phyloP scores from a whole-genome alignment of 768 basidiomycete genomes.

The Myochromella boudieri region DNA sequence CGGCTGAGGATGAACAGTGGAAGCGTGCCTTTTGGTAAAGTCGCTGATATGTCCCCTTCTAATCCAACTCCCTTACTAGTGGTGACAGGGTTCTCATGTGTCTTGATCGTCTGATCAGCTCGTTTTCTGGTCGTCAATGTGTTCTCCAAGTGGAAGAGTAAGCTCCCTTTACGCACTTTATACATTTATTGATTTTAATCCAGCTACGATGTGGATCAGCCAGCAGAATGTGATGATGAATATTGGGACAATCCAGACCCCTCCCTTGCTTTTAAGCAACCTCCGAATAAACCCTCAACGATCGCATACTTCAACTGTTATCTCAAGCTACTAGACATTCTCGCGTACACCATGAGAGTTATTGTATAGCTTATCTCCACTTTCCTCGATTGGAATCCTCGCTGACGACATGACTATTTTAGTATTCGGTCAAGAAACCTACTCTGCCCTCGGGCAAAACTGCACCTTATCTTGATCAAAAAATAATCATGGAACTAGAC shows the following conservation, averaged over 20 bases:
- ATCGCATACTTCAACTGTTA: slow-evolving; percentile 57
- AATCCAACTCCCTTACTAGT: background rate
- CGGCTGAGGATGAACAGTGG: slow-evolving; percentile 69
- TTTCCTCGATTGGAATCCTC: background rate
- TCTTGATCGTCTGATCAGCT: slow-evolving; percentile 46
- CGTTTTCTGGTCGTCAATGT: slow-evolving; percentile 65
- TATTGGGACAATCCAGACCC: slow-evolving; percentile 63
- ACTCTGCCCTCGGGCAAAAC: slow-evolving; percentile 47
- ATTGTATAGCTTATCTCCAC: slow-evolving; percentile 37
- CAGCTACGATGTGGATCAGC: slow-evolving; percentile 73
- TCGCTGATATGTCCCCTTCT: background rate
- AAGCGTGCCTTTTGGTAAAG: slow-evolving; percentile 65
- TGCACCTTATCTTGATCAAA: slow-evolving; percentile 54
- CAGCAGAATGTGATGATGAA: slow-evolving; percentile 64
- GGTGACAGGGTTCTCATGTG: slow-evolving; percentile 46
- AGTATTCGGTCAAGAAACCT: slow-evolving; percentile 76
- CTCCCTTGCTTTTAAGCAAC: slow-evolving; percentile 60
- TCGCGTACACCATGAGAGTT: slow-evolving; percentile 57
- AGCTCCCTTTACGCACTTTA: slow-evolving; percentile 21
- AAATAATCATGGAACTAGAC: slow-evolving; percentile 71
- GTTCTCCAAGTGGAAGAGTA: slow-evolving; percentile 77
- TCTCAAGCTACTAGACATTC: slow-evolving; percentile 59
- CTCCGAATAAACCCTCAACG: slow-evolving; percentile 50
- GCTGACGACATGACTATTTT: background rate
- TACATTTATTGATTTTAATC: background rate